Conservation (phyloP, 805 yeast species). For the Scheffersomyces spartinae region DNA sequence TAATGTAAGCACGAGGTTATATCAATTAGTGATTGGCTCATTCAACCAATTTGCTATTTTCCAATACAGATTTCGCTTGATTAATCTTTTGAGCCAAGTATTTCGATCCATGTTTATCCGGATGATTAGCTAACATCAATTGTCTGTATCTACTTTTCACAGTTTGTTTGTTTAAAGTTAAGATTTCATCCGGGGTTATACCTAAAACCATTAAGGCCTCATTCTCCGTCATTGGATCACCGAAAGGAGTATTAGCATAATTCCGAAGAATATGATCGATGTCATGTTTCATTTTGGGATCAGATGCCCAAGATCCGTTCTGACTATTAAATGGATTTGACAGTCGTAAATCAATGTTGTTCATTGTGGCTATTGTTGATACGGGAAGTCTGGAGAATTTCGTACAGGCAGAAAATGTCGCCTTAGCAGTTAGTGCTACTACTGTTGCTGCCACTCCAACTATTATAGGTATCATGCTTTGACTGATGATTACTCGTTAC, state of each 20-base stretch:
- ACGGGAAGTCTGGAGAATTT: slow-evolving; percentile 19
- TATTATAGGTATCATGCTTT: slow-evolving; percentile 23
- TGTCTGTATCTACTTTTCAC: slow-evolving; percentile 24
- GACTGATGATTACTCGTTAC: no score
- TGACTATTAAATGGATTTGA: no score
- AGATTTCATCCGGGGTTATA: slow-evolving; percentile 28
- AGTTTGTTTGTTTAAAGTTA: slow-evolving; percentile 12
- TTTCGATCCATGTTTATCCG: slow-evolving; percentile 29
- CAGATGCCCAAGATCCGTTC: no score
- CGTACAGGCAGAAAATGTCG: slow-evolving; percentile 16
- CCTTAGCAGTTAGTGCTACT: slow-evolving; percentile 17
- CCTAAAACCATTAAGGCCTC: slow-evolving; percentile 32
- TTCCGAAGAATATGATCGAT: no score
- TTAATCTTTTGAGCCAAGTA: slow-evolving; percentile 30
- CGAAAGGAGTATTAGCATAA: slow-evolving; percentile 18
- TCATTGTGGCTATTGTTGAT: slow-evolving; percentile 23
- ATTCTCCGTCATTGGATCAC: slow-evolving; percentile 28
- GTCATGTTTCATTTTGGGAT: no score
- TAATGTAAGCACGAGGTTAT: no score
- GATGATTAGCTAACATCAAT: slow-evolving; percentile 30
- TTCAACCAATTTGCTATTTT: no score
- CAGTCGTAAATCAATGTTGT: slow-evolving; percentile 15
- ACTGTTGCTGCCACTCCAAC: slow-evolving; percentile 22
- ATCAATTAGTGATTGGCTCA: no score
- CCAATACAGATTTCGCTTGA: slow-evolving; percentile 31